Evolutionary conservation across 2,329 filamentous ascomycete genomes (phyloP).

Genomic region (Ophiostoma sp.): DNA sequence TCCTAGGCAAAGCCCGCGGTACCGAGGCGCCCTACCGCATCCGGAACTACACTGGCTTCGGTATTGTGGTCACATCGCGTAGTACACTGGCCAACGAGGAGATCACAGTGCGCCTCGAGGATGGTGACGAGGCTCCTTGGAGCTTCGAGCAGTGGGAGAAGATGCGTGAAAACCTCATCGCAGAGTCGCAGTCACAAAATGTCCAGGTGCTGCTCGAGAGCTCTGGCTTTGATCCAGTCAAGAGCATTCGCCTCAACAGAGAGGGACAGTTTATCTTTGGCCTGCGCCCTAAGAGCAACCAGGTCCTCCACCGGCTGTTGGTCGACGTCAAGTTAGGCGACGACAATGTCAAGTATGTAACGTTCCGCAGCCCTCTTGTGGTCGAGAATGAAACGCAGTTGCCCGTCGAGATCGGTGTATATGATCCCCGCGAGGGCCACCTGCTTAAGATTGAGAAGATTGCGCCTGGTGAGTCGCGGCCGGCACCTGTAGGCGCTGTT

Average conservation of each 20-base stretch:
- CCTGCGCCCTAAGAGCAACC: conserved; percentile 78
- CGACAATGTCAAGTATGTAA: conserved; percentile 98
- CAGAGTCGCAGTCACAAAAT: conserved; percentile 69
- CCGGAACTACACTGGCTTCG: conserved; percentile 92
- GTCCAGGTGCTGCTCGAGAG: conserved; percentile 83
- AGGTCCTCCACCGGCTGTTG: conserved; percentile 79
- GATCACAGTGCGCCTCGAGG: conserved; percentile 69
- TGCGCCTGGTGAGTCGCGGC: conserved; percentile 79
- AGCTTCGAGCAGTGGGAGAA: conserved; percentile 95
- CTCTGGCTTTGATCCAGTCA: conserved; percentile 87
- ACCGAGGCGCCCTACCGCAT: conserved; percentile 90
- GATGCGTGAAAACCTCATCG: conserved; percentile 85
- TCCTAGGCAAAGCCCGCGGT: conserved; percentile 86
- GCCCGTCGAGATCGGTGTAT: conserved; percentile 87
- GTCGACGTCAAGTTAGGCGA: conserved; percentile 86
- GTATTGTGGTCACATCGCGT: conserved; percentile 77
- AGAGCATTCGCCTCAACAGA: conserved; percentile 82
- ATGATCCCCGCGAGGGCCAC: conserved; percentile 79
- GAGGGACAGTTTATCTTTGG: conserved; percentile 91
- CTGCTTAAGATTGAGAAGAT: conserved; percentile 98
- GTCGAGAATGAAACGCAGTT: conserved; percentile 97
- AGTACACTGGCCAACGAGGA: conserved; percentile 60
- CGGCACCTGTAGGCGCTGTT: conserved; percentile 85
- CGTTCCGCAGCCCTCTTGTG: conserved; percentile 81
- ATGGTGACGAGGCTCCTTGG: conserved; percentile 91